Evolutionary conservation across 768 basidiomycete species (phyloP), one percentile per base, ranked within the genome.

Genomic region (Punctularia strigosozonata): DNA sequence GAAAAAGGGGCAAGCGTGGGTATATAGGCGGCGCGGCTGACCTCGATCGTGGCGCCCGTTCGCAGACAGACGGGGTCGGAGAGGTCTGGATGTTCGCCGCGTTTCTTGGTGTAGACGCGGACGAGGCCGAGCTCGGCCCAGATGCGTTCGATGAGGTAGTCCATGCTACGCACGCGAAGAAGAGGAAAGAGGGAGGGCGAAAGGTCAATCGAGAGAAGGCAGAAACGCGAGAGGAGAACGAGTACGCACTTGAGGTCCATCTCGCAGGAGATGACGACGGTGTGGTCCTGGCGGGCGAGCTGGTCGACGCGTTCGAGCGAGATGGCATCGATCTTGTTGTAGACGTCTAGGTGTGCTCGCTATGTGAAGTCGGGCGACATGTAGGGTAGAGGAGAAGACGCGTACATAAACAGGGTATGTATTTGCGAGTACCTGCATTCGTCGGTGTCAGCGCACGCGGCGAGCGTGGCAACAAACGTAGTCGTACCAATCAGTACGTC

Each of bases 191-290:
- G 33, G 20, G 26, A 36, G 15, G 19, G 34, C 5, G 1, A 40
- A 39, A 45, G 38, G 21, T 42, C 5, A 46, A 38, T n/a, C 44
- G 38, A 36, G 34, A 38, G 18, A 35, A 32, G 20, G 6, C 24
- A 12, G n/a, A 15, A 30, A 31, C 36, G 8, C 13, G 26, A 24
- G 31, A 20, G 37, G 32, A 15, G 36, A 36, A 36, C 34, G 32
- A 17, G 38, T 31, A 54, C 69, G 42, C 49, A 88, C 85, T 95
- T 95, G 36, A 99, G 66, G 53, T 79, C 80, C 72, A 95, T 71
- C 60, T 98, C 92, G 58, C 92, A 97, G 50, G 87, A 90, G 54
- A 98, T 98, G 26, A 97, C 91, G n/a, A 94, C 73, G 0, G 87
- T 80, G 52, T 84, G 71, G 10, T 84, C 80, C 47, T 84, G 73